phyloP scores from a whole-genome alignment of 768 basidiomycete genomes.

The Goffeauzyma gilvescens region DNA sequence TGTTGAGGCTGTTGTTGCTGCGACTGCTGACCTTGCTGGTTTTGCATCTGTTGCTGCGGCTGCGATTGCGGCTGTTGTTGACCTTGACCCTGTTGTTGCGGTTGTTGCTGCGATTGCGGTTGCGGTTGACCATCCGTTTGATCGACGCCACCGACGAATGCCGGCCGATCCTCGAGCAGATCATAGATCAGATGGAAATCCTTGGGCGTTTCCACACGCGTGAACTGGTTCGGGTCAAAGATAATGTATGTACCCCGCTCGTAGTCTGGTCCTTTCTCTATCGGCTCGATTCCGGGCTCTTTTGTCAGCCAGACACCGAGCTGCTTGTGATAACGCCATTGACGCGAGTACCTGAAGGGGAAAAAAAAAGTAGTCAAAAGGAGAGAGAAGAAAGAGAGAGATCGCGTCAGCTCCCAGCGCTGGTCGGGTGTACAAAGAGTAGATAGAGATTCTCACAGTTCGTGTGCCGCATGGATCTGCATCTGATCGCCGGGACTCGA shows the following conservation, averaged over 20 bases:
- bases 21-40: no score
- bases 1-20: no score
- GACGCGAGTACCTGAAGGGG: constrained; percentile 57
- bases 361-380: not conserved
- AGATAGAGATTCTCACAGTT: constrained; percentile 51
- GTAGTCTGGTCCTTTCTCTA: constrained; percentile 32
- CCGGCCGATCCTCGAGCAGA: constrained; percentile 10
- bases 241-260: constrained; percentile 78
- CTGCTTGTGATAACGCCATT: constrained; percentile 93
- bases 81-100: not conserved
- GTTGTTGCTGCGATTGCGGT: constrained; percentile 2
- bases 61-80: constrained; percentile 2
- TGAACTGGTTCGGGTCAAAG: constrained; percentile 36
- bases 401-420: not conserved
- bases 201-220: constrained; percentile 21
- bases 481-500: constrained; percentile 74
- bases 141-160: constrained; percentile 1
- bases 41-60: not conserved
- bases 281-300: constrained; percentile 47
- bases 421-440: not conserved
- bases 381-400: not conserved
- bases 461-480: constrained; percentile 75
- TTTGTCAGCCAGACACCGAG: constrained; percentile 73
- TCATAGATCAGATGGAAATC: constrained; percentile 16
- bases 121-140: not conserved